phyloP scores from a whole-genome alignment of 2,329 filamentous ascomycete species.

The Hysterium pulicare region DNA sequence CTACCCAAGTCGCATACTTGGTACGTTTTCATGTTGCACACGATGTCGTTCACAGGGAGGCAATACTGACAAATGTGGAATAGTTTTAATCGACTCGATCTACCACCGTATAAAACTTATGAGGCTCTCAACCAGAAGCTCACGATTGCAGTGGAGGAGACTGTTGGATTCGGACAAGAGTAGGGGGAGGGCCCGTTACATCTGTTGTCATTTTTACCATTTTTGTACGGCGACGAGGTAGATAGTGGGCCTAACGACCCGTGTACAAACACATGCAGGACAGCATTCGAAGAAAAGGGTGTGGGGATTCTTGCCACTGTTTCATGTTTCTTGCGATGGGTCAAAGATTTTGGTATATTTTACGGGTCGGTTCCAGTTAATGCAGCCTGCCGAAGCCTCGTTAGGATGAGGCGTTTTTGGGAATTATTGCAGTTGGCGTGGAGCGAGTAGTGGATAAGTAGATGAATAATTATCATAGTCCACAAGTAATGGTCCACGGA shows the following conservation, averaged over 20 bases:
- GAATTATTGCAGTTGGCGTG: too few species aligned
- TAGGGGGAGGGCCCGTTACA: conserved; percentile 38
- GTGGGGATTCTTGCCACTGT: conserved; percentile 1
- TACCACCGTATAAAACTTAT: conserved; percentile 87
- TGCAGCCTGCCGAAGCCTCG: conserved; percentile 1
- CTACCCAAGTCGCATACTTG: conserved; percentile 97
- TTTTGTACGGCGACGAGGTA: conserved; percentile 4
- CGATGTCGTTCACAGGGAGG: conserved; percentile 1
- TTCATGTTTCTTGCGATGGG: not conserved
- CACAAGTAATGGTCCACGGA: too few species aligned
- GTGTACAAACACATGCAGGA: conserved; percentile 5
- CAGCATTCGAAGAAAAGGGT: not conserved
- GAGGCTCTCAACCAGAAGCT: conserved; percentile 85
- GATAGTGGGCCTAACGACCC: conserved; percentile 3
- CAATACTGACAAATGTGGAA: conserved; percentile 7
- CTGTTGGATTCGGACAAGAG: conserved; percentile 97
- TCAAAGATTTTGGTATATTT: not conserved
- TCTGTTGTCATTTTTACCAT: not conserved
- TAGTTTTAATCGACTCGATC: conserved; percentile 95
- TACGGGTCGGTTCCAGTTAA: not conserved
- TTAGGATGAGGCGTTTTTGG: conserved; percentile 3
- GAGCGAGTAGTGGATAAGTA: too few species aligned
- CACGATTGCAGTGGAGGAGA: conserved; percentile 96
- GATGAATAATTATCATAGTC: too few species aligned
- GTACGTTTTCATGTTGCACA: conserved; percentile 54